These are phyloP conservation scores for Monosporozyma unispora DNA, from an alignment of 805 yeast genomes.

Conservation along the genomic window DNA sequence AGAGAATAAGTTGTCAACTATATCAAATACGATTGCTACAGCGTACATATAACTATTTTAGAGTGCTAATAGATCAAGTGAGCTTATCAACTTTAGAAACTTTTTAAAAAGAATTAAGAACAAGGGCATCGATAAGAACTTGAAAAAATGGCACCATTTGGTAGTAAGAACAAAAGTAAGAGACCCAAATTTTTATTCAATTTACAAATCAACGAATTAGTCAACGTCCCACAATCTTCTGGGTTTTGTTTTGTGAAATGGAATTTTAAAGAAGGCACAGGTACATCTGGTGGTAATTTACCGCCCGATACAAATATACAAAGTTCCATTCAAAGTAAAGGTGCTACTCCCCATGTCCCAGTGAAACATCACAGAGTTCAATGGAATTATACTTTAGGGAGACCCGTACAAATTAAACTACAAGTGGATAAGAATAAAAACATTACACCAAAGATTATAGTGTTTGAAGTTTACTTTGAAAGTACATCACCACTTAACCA, in stretches of 20 bases:
- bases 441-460: conserved; percentile 31
- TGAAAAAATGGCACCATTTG: conserved; percentile 4
- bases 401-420: conserved; percentile 34
- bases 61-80: no score
- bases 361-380: conserved; percentile 45
- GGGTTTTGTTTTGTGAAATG: conserved; percentile 63
- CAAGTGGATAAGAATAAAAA: conserved; percentile 31
- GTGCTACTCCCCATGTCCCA: conserved; percentile 34
- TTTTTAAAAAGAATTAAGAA: background rate
- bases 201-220: conserved; percentile 54
- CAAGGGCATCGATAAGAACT: background rate
- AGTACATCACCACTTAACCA: conserved; percentile 7
- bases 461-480: conserved; percentile 39
- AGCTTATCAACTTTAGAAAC: no score
- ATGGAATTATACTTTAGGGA: conserved; percentile 36
- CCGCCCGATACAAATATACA: conserved; percentile 1
- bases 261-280: conserved; percentile 43
- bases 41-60: no score
- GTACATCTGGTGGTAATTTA: conserved; percentile 12
- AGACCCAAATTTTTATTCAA: conserved; percentile 56
- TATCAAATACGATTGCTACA: no score
- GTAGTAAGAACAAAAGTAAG: conserved; percentile 24
- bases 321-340: conserved; percentile 22
- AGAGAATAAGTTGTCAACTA: no score
- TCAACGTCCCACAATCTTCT: conserved; percentile 75